Evolutionary conservation across 2,329 filamentous ascomycete genomes (phyloP).

Genomic region (Pseudogymnoascus sp.): DNA sequence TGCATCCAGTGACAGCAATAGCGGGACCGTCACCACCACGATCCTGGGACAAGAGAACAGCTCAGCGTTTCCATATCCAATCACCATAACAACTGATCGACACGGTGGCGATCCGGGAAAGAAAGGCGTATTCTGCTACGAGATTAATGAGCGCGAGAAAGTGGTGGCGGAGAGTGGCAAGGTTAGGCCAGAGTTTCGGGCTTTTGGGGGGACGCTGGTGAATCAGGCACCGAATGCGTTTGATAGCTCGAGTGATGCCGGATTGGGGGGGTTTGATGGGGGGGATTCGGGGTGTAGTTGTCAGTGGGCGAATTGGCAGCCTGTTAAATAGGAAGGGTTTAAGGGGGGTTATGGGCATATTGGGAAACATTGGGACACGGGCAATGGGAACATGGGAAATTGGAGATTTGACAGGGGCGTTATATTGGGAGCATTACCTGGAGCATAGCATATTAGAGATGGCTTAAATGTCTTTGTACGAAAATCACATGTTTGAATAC

Average conservation of each 20-base stretch:
- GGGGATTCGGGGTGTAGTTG: constrained; percentile 56
- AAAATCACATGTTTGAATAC: not conserved
- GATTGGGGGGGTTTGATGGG: constrained; percentile 53
- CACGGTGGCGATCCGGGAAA: constrained; percentile 47
- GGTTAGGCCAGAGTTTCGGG: constrained; percentile 42
- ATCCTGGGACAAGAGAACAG: constrained; percentile 40
- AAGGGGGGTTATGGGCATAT: not conserved
- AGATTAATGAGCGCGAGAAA: constrained; percentile 39
- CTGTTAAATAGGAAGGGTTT: not conserved
- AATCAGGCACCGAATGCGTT: constrained; percentile 39
- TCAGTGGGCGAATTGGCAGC: constrained; percentile 46
- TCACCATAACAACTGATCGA: constrained; percentile 52
- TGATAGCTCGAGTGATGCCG: constrained; percentile 31
- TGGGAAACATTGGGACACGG: not conserved
- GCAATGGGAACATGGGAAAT: not conserved
- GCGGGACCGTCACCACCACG: constrained; percentile 21
- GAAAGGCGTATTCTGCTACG: constrained; percentile 49
- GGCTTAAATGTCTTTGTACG: not conserved
- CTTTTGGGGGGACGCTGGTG: constrained; percentile 42
- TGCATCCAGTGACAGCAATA: constrained; percentile 7
- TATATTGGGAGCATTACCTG: not conserved
- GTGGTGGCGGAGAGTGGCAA: constrained; percentile 37
- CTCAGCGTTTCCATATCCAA: constrained; percentile 50
- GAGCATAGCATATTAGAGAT: constrained; percentile 3
- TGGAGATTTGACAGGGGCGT: not conserved